A percentile compares a stretch with the other conserved stretches of the same genome.
Conservation (phyloP, 2,329 filamentous ascomycete genomes). For the Remersonia thermophila region DNA sequence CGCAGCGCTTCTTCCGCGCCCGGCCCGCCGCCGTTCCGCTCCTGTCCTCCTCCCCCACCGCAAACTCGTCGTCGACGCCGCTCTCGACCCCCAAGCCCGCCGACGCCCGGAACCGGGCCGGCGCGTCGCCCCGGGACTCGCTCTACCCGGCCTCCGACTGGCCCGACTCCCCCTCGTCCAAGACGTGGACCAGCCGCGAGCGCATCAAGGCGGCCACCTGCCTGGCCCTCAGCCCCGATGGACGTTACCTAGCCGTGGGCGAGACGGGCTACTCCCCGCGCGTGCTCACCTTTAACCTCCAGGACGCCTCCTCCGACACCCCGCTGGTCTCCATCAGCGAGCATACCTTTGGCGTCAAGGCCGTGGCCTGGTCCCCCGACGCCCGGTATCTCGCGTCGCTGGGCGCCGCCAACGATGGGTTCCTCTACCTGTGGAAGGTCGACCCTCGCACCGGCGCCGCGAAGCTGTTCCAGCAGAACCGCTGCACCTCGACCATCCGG, state of each 20-base stretch:
- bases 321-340: constrained; percentile 80
- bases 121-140: constrained; percentile 36
- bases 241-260: constrained; percentile 77
- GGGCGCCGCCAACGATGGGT: constrained; percentile 82
- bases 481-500: constrained; percentile 77
- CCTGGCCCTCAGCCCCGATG: constrained; percentile 76
- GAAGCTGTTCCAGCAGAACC: constrained; percentile 71
- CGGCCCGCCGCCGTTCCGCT: constrained; percentile 62
- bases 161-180: constrained; percentile 52
- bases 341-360: constrained; percentile 79
- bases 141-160: constrained; percentile 34
- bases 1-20: constrained; percentile 84
- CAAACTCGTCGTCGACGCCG: constrained; percentile 36
- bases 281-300: constrained; percentile 78
- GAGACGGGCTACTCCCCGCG: constrained; percentile 91
- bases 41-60: constrained; percentile 43
- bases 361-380: constrained; percentile 80
- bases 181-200: constrained; percentile 79
- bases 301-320: constrained; percentile 65
- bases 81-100: constrained; percentile 48
- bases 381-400: constrained; percentile 79
- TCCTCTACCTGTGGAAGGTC: constrained; percentile 81
- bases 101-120: constrained; percentile 47
- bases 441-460: constrained; percentile 71
- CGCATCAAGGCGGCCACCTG: constrained; percentile 91